phyloP scores from a whole-genome alignment of 257 asterid genomes.

The Jacaranda copaia region DNA sequence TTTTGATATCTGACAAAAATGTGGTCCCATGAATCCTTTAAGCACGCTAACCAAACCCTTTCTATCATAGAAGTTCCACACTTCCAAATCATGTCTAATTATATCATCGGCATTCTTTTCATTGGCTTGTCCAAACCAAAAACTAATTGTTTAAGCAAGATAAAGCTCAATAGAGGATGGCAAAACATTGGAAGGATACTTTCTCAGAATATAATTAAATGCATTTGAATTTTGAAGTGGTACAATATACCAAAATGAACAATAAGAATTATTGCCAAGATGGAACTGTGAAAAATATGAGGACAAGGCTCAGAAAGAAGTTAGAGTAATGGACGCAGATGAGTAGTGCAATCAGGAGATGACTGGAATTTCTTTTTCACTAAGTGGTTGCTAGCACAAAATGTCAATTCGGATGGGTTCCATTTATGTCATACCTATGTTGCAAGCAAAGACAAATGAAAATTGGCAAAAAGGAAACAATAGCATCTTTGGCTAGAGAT shows the following conservation, averaged over 20 bases:
- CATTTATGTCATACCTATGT: not conserved
- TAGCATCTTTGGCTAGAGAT: conserved; percentile 17
- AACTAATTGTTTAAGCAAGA: conserved; percentile 9
- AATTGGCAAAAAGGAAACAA: not conserved
- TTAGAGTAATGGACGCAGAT: not conserved
- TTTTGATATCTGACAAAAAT: conserved; percentile 73
- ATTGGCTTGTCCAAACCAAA: not conserved
- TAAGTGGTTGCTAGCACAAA: conserved; percentile 9
- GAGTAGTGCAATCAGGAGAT: not conserved
- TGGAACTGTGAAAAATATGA: not conserved
- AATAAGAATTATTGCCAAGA: not conserved
- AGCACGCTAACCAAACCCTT: conserved; percentile 23
- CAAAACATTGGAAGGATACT: not conserved
- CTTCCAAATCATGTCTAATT: conserved; percentile 17
- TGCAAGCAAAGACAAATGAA: conserved; percentile 7
- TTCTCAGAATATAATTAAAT: not conserved
- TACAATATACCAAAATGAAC: conserved; percentile 4
- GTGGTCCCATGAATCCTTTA: conserved; percentile 28
- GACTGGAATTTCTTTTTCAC: conserved; percentile 11
- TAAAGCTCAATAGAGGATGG: conserved; percentile 3
- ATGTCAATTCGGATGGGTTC: conserved; percentile 5
- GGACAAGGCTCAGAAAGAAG: conserved; percentile 22
- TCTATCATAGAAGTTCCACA: conserved; percentile 17
- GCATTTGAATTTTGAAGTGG: not conserved
- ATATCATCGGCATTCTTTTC: not conserved